phyloP scores from a whole-genome alignment of 2,329 filamentous ascomycete species.

The Alternaria arborescens region DNA sequence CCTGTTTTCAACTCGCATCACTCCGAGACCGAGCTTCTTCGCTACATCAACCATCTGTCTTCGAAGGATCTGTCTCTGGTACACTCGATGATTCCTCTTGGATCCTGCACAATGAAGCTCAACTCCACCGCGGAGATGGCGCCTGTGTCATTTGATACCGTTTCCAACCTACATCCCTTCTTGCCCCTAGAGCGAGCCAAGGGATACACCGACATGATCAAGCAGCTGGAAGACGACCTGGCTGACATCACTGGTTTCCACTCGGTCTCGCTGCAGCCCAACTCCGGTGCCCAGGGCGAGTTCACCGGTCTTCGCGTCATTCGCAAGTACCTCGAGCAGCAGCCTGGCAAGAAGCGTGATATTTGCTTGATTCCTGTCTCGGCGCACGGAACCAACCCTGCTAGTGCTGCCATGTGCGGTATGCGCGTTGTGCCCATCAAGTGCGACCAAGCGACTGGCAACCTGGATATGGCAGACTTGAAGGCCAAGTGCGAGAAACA shows the following conservation, averaged over 20 bases:
- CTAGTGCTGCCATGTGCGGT: conserved; percentile 92
- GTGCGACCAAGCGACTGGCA: conserved; percentile 85
- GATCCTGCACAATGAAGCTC: conserved; percentile 98
- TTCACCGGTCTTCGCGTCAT: conserved; percentile 91
- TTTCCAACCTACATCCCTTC: conserved; percentile 84
- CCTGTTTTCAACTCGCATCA: conserved; percentile 95
- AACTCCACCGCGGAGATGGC: conserved; percentile 95
- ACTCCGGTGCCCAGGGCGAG: conserved; percentile 95
- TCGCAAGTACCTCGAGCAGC: conserved; percentile 79
- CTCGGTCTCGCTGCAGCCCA: conserved; percentile 88
- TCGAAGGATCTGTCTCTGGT: conserved; percentile 94
- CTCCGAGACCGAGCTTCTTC: conserved; percentile 91
- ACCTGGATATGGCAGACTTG: conserved; percentile 86
- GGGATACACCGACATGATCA: conserved; percentile 76
- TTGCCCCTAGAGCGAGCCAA: conserved; percentile 68
- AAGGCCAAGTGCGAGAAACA: conserved; percentile 90
- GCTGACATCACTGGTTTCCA: conserved; percentile 88
- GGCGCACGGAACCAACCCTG: conserved; percentile 94
- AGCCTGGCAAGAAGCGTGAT: conserved; percentile 75
- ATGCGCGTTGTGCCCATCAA: conserved; percentile 95
- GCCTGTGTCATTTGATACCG: conserved; percentile 78
- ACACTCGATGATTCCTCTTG: conserved; percentile 97
- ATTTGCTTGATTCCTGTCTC: conserved; percentile 95
- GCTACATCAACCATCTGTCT: conserved; percentile 92
- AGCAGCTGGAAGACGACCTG: conserved; percentile 77